These are phyloP conservation scores for Vitis hybrid DNA, from an alignment of 177 flowering plant genomes.

Conservation along the genomic window DNA sequence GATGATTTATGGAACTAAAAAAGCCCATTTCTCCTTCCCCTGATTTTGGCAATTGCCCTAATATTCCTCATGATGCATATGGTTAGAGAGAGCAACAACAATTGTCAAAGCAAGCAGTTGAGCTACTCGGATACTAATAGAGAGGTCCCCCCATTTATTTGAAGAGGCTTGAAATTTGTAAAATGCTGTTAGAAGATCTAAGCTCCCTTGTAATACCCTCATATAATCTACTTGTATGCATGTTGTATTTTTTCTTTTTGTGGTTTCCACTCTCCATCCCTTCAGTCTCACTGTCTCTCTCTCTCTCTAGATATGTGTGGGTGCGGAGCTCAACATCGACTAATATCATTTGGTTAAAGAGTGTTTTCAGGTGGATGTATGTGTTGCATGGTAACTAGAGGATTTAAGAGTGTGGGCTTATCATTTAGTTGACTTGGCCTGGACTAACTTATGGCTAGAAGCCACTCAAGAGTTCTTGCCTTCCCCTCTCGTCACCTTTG, in stretches of 20 bases:
- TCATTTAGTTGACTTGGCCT: no score
- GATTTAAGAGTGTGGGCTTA: no score
- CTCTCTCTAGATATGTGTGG: background rate
- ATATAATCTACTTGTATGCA: background rate
- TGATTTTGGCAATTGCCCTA: background rate
- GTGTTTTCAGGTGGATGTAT: no score
- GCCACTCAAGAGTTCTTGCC: no score
- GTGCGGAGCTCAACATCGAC: no score
- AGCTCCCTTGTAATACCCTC: background rate
- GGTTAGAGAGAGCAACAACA: background rate
- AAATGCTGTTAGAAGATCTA: background rate
- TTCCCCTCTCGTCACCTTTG: no score
- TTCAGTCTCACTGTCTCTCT: background rate
- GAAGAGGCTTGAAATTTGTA: constrained; percentile 1
- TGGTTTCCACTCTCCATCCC: background rate
- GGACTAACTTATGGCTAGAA: no score
- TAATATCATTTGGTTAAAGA: no score
- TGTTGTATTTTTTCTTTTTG: background rate
- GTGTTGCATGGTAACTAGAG: no score
- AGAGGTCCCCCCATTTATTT: background rate
- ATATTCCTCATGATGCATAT: background rate
- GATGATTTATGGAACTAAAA: constrained; percentile 5
- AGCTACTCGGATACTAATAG: background rate
- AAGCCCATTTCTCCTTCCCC: background rate
- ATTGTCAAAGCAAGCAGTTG: background rate